Evolutionary conservation across 345 rosid species (phyloP).

Genomic region (Euphorbia lathyris): DNA sequence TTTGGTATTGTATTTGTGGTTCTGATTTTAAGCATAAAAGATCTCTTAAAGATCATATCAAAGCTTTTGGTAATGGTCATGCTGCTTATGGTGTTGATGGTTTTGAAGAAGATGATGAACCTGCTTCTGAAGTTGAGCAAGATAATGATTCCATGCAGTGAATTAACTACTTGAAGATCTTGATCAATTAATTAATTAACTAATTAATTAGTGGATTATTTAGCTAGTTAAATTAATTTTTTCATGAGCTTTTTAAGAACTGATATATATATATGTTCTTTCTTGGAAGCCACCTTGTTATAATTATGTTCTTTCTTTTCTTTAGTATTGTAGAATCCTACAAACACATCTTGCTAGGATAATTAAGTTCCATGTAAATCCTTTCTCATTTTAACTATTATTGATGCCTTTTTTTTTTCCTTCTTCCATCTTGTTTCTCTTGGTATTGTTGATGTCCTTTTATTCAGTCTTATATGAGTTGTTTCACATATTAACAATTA

Average conservation of each 20-base stretch:
- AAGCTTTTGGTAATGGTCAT: constrained; percentile 54
- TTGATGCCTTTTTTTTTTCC: neutral
- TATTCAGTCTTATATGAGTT: too few relatives aligned
- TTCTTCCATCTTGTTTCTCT: neutral
- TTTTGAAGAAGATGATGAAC: constrained; percentile 57
- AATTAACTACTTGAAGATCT: neutral
- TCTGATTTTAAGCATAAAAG: constrained; percentile 66
- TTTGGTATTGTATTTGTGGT: constrained; percentile 60
- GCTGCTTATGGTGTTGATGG: constrained; percentile 47
- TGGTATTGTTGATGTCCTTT: neutral
- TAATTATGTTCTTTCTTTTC: constrained; percentile 14
- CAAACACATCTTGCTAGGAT: constrained; percentile 24
- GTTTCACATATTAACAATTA: too few relatives aligned
- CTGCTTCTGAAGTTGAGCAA: constrained; percentile 55
- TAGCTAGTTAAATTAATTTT: neutral
- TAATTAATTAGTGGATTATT: neutral
- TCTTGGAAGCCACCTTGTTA: constrained; percentile 24
- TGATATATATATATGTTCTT: constrained; percentile 20
- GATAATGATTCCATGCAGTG: constrained; percentile 33
- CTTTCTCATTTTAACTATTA: constrained; percentile 18
- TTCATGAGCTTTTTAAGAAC: constrained; percentile 1
- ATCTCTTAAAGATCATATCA: constrained; percentile 58
- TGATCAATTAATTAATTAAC: neutral
- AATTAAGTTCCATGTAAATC: constrained; percentile 20
- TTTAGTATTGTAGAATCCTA: constrained; percentile 16